Percentiles rank a stretch among this genome's conserved stretches.
Evolutionary conservation across 2,329 filamentous ascomycete species (phyloP).

Genomic region (Dactylellina sp.): DNA sequence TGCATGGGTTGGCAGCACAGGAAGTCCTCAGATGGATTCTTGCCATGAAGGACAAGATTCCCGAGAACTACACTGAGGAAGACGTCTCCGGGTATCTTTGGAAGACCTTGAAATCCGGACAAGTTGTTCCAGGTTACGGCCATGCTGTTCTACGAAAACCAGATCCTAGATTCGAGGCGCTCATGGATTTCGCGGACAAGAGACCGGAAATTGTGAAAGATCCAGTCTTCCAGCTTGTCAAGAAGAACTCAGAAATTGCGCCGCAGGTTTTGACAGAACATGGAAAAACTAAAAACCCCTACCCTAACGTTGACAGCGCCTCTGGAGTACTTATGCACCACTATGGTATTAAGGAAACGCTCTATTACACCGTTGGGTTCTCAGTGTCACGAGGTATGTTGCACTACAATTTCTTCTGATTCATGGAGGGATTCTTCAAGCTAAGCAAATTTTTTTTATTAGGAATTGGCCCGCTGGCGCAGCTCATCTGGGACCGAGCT

Average conservation of each 20-base stretch:
- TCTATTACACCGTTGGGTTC: constrained; percentile 87
- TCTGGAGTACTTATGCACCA: constrained; percentile 97
- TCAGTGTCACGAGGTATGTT: constrained; percentile 72
- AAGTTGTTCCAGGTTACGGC: constrained; percentile 93
- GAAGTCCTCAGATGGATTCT: constrained; percentile 97
- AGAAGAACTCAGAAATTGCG: constrained; percentile 90
- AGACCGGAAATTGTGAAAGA: constrained; percentile 86
- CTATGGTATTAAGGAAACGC: constrained; percentile 92
- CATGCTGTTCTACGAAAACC: constrained; percentile 97
- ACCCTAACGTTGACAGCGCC: constrained; percentile 93
- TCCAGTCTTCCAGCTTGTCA: constrained; percentile 92
- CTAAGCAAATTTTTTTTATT: constrained; percentile 65
- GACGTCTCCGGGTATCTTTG: constrained; percentile 92
- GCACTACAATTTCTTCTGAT: not conserved
- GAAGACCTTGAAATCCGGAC: constrained; percentile 90
- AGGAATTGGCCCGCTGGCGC: constrained; percentile 83
- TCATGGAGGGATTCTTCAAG: not conserved
- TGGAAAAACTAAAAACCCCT: constrained; percentile 98
- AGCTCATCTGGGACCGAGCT: constrained; percentile 95
- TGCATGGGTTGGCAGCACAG: constrained; percentile 93
- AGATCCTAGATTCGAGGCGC: constrained; percentile 92
- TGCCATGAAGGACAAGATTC: constrained; percentile 92
- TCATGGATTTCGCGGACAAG: constrained; percentile 92
- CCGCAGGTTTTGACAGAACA: constrained; percentile 91
- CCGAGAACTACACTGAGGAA: constrained; percentile 78